Base-by-base conservation (phyloP, 2,329 filamentous ascomycete species). In the Stagonosporopsis vannaccii region DNA sequence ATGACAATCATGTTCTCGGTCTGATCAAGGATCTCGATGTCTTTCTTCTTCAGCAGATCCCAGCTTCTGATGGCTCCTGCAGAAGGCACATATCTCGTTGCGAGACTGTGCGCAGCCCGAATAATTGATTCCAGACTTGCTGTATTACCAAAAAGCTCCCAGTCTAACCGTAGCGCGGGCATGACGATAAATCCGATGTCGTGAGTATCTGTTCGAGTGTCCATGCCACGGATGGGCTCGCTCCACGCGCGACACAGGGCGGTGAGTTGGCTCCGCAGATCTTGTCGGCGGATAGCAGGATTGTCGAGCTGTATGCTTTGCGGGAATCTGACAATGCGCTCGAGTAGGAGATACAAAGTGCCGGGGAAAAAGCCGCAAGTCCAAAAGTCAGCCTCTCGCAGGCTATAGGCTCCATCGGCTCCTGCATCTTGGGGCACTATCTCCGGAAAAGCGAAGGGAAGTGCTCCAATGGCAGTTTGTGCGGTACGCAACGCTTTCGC, bases 281-380 rank as follows among this genome's bases (percentile, higher is more conserved):
- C 25, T 13, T 30, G 12, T 11, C 23, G 33, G 17, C 15, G 25
- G 11, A 60, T 59, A 7, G 51, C 47, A 13, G 51, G 20, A 35
- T 23, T 25, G 8, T 58, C 19, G 12, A 65, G 28, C 19, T 56
- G 22, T 22, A 67, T 9, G 36, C 49, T 60, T 23, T 60, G 56
- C 12, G 65, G 50, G 40, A 71, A 72, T 36, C 66, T 71, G 33
- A 72, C 61, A 39, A 69, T 44, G 11, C 77, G 54, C 52, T 79
- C 72, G 5, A 80, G 66, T 0, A 82, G 68, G 1, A 77, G 66
- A 50, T 81, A 80, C 2, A 82, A 58, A 3, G 71, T 74, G 0
- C 80, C 80, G 0, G 79, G 80, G 50, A 82, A 82, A 70, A 82
- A 82, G 0, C 80, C 80, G 2, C 76, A 80, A 0, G 79, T 82